These are phyloP conservation scores for Secale cereale DNA, from an alignment of 176 grass and related monocot genomes.

Conservation along the genomic window DNA sequence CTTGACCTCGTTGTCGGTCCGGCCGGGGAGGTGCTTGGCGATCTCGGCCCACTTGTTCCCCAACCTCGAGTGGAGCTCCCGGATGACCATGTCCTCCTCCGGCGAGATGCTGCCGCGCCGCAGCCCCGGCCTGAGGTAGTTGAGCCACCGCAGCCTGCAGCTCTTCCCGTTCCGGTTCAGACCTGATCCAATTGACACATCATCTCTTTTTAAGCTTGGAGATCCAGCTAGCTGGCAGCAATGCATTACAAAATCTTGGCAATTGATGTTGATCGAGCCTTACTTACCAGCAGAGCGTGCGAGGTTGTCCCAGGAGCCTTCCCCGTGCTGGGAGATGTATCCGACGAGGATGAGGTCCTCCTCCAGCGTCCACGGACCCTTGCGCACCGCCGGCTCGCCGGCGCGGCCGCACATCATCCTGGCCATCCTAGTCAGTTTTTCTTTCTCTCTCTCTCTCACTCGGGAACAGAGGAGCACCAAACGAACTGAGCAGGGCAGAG, in stretches of 20 bases:
- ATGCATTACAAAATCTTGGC: background rate
- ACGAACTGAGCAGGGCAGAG: conserved; percentile 8
- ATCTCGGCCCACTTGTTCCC: conserved; percentile 82
- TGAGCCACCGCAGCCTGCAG: conserved; percentile 71
- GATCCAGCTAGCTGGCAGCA: background rate
- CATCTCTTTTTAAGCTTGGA: background rate
- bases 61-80: conserved; percentile 45
- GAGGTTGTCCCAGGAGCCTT: conserved; percentile 59
- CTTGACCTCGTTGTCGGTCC: conserved; percentile 91
- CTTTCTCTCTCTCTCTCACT: background rate
- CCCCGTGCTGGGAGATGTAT: conserved; percentile 50
- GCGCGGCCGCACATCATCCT: background rate
- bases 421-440: background rate
- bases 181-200: conserved; percentile 3
- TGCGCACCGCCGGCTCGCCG: conserved; percentile 44
- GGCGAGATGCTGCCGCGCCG: conserved; percentile 53
- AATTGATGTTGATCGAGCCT: background rate
- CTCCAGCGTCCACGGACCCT: conserved; percentile 62
- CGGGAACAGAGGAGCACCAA: background rate
- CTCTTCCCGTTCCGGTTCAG: conserved; percentile 64
- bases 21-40: conserved; percentile 64
- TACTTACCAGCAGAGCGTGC: conserved; percentile 42
- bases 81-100: conserved; percentile 48
- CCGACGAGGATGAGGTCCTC: conserved; percentile 58
- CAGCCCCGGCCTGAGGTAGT: conserved; percentile 56